Conservation (phyloP, 306 rosid species). For the Begonia masoniana region DNA sequence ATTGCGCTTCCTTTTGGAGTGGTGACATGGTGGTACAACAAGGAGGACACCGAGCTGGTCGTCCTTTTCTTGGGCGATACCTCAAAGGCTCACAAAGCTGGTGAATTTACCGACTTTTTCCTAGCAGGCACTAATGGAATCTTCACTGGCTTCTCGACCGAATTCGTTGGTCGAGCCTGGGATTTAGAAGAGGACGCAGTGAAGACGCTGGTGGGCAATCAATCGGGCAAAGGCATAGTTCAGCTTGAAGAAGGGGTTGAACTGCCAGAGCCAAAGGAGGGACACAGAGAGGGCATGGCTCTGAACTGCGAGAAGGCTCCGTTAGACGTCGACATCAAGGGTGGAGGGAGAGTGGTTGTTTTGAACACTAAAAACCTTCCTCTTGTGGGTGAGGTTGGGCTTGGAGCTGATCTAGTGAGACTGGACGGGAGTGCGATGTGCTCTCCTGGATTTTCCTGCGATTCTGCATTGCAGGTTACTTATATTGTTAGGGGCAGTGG, state of each 20-base stretch:
- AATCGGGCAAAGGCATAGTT: constrained; percentile 46
- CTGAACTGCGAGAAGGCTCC: constrained; percentile 77
- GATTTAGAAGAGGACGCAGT: constrained; percentile 43
- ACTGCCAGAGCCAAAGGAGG: constrained; percentile 46
- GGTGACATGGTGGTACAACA: constrained; percentile 74
- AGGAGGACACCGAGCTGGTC: constrained; percentile 47
- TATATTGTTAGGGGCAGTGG: constrained; percentile 67
- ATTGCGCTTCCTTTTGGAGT: constrained; percentile 76
- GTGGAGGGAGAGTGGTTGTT: constrained; percentile 66
- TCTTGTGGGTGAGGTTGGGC: constrained; percentile 65
- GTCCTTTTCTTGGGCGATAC: constrained; percentile 71
- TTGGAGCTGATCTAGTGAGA: constrained; percentile 72
- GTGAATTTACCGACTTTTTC: constrained; percentile 56
- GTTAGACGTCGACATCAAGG: constrained; percentile 51
- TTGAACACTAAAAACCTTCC: constrained; percentile 76
- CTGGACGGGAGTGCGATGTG: constrained; percentile 69
- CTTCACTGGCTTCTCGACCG: constrained; percentile 53
- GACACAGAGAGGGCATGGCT: constrained; percentile 46
- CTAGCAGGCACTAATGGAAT: constrained; percentile 57
- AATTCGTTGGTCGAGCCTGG: constrained; percentile 71
- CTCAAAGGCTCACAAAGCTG: constrained; percentile 56
- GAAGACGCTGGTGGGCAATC: constrained; percentile 38
- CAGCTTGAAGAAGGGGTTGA: constrained; percentile 12
- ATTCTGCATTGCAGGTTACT: constrained; percentile 73
- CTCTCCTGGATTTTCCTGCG: constrained; percentile 74